Conservation (phyloP, 495 filamentous ascomycete genomes). For the Hypoxylon cercidicola region DNA sequence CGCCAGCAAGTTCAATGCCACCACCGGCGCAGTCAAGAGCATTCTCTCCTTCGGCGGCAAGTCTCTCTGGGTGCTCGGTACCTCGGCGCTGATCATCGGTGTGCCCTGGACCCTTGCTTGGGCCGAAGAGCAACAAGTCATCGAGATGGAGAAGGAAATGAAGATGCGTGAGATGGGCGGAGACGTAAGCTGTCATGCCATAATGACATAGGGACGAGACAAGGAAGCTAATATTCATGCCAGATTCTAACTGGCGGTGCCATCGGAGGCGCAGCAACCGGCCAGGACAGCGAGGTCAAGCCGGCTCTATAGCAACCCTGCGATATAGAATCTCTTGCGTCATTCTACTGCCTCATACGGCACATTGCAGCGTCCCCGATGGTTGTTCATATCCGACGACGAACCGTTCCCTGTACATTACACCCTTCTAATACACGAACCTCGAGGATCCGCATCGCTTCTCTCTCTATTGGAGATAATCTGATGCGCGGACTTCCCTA, state of each 20-base stretch:
- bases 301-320: conserved; percentile 43
- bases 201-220: background rate
- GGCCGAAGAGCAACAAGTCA: conserved; percentile 92
- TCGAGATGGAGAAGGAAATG: conserved; percentile 97
- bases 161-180: conserved; percentile 82
- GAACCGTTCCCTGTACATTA: conserved; percentile 10
- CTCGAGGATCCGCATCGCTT: background rate
- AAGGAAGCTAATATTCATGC: conserved; percentile 15
- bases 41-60: conserved; percentile 79
- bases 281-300: conserved; percentile 35
- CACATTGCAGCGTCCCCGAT: background rate
- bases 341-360: background rate
- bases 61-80: conserved; percentile 86
- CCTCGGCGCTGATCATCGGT: conserved; percentile 85
- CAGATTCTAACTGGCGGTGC: conserved; percentile 53
- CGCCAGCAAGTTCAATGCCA: conserved; percentile 64
- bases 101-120: conserved; percentile 93
- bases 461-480: background rate
- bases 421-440: background rate
- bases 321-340: background rate
- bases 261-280: conserved; percentile 14
- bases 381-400: background rate
- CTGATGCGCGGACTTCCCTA: background rate
- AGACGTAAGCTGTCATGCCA: conserved; percentile 42
- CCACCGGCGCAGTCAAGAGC: conserved; percentile 60